A percentile compares a stretch with the other conserved stretches of the same genome.
phyloP scores from a whole-genome alignment of 129 eudicot genomes.

The Centella asiatica region DNA sequence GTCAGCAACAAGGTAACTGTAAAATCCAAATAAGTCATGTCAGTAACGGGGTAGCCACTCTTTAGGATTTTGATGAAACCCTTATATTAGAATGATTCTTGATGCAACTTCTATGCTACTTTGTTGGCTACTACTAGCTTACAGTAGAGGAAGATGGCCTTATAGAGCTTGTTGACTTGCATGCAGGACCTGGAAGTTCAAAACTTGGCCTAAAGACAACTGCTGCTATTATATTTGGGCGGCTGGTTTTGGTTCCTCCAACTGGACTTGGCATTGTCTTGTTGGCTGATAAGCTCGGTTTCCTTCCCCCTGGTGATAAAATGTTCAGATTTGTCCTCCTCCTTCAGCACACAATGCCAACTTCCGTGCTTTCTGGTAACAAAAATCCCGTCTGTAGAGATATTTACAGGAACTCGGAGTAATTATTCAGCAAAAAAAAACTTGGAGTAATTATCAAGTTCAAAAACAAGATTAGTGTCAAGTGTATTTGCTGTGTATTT shows the following conservation, averaged over 20 bases:
- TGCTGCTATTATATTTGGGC: constrained; percentile 71
- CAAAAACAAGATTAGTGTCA: no score
- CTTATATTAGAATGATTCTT: background rate
- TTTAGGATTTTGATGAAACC: background rate
- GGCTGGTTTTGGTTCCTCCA: constrained; percentile 83
- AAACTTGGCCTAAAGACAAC: constrained; percentile 78
- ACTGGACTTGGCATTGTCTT: constrained; percentile 77
- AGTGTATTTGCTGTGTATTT: background rate
- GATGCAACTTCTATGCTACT: background rate
- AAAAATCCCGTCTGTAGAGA: background rate
- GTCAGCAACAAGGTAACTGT: background rate
- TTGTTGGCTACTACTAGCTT: background rate
- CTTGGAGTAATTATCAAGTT: background rate
- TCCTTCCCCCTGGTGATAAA: constrained; percentile 77
- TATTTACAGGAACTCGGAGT: no score
- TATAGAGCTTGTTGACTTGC: background rate
- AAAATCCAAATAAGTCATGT: background rate
- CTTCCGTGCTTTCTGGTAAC: constrained; percentile 91
- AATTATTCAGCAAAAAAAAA: no score
- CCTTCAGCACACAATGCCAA: constrained; percentile 95
- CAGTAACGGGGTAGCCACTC: background rate
- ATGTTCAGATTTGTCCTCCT: constrained; percentile 96
- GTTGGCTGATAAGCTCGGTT: constrained; percentile 83
- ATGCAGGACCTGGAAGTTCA: constrained; percentile 91
- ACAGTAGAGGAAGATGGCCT: background rate